These are phyloP conservation scores for Musa balbisiana DNA, from an alignment of 202 grass and related monocot genomes.

Conservation along the genomic window DNA sequence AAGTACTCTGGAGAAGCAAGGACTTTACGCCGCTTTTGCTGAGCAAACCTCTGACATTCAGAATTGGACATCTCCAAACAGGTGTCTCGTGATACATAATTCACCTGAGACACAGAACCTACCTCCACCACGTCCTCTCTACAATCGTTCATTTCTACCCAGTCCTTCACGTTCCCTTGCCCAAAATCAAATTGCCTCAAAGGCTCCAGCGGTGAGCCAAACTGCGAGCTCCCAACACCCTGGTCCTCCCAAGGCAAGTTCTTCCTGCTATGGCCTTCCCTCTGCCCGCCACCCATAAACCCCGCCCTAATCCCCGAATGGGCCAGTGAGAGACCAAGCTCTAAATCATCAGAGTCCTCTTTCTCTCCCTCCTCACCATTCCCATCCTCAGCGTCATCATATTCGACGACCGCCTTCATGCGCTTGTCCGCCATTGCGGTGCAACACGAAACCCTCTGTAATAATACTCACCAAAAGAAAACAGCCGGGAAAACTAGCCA, in stretches of 20 bases:
- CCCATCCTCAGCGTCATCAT: slow-evolving; percentile 10
- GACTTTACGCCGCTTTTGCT: slow-evolving; percentile 76
- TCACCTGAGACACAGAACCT: not conserved
- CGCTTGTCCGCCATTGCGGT: slow-evolving; percentile 37
- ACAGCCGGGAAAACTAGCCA: slow-evolving; percentile 22
- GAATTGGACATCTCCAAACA: slow-evolving; percentile 16
- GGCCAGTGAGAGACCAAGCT: slow-evolving; percentile 42
- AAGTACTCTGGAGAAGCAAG: slow-evolving; percentile 60
- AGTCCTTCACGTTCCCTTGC: not conserved
- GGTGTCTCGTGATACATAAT: slow-evolving; percentile 2
- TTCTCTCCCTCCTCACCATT: slow-evolving; percentile 21
- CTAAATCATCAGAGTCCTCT: slow-evolving; percentile 39
- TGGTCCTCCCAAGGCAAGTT: not conserved
- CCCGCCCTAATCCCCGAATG: slow-evolving; percentile 27
- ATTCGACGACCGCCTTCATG: slow-evolving; percentile 44
- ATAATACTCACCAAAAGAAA: slow-evolving; percentile 22
- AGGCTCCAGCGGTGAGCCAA: not conserved
- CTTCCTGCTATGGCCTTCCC: not conserved
- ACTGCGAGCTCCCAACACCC: slow-evolving; percentile 1
- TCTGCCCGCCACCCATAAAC: not conserved
- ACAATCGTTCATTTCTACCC: not conserved
- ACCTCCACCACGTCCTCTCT: not conserved
- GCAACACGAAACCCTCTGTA: slow-evolving; percentile 4
- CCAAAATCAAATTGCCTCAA: not conserved
- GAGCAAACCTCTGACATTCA: slow-evolving; percentile 27